A percentile compares a stretch with the other conserved stretches of the same genome.
phyloP scores from a whole-genome alignment of 139 green algal species.

The Haematococcus lacustris region DNA sequence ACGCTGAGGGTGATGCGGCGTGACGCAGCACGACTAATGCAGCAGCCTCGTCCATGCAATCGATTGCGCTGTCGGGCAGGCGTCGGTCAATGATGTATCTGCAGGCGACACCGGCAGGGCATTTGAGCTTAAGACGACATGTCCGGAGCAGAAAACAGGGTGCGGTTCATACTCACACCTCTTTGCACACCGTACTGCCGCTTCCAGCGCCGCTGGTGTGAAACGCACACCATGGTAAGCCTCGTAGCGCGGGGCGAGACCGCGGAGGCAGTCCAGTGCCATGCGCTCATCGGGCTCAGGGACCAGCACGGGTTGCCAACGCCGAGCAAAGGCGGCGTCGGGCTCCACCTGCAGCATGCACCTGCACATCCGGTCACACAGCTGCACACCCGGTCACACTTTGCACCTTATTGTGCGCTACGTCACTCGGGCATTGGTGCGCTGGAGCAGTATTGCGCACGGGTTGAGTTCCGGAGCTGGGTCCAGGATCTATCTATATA shows the following conservation, averaged over 20 bases:
- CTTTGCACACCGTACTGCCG: slow-evolving; percentile 42
- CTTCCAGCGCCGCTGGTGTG: slow-evolving; percentile 50
- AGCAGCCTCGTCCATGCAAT: slow-evolving; percentile 81
- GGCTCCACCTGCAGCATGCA: slow-evolving; percentile 86
- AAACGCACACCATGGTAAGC: slow-evolving; percentile 70
- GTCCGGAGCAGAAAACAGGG: too few species aligned
- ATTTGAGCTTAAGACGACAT: too few species aligned
- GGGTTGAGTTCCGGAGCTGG: too few species aligned
- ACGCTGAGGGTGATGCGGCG: too few species aligned
- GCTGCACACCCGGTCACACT: too few species aligned
- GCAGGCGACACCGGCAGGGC: too few species aligned
- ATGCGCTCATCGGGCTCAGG: slow-evolving; percentile 66
- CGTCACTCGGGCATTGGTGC: too few species aligned
- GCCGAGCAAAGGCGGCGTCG: slow-evolving; percentile 74
- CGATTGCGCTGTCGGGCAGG: slow-evolving; percentile 72
- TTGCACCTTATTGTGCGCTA: too few species aligned
- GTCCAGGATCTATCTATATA: too few species aligned
- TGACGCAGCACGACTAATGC: slow-evolving; percentile 27
- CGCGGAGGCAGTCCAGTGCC: slow-evolving; percentile 34
- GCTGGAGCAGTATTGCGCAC: too few species aligned
- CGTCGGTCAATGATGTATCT: slow-evolving; percentile 63
- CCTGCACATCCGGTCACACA: too few species aligned
- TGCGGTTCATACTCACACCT: not conserved
- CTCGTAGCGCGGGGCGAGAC: slow-evolving; percentile 75
- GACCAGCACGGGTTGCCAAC: slow-evolving; percentile 68